Evolutionary conservation across 306 rosid genomes (phyloP).

Genomic region (Casuarina glauca): DNA sequence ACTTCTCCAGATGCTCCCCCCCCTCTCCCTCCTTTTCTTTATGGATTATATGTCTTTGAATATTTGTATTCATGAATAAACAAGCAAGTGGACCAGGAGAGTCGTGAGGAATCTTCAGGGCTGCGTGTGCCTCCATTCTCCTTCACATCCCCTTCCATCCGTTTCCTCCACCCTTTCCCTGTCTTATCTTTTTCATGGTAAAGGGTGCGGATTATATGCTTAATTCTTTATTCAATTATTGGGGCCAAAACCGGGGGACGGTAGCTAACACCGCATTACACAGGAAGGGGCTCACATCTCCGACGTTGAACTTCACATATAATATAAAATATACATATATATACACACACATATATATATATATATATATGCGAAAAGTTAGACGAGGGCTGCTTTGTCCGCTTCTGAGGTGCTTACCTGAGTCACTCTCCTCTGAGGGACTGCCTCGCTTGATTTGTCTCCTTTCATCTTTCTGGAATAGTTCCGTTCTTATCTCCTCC

Average conservation of each 20-base stretch:
- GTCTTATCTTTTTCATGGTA: neutral
- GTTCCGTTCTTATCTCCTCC: neutral
- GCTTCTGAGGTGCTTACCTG: neutral
- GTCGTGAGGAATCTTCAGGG: slow-evolving; percentile 28
- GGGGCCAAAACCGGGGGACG: neutral
- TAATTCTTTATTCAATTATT: slow-evolving; percentile 1
- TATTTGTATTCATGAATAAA: neutral
- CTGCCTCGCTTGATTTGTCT: neutral
- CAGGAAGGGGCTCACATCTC: neutral
- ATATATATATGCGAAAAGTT: neutral
- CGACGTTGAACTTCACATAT: neutral
- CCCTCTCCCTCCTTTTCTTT: neutral
- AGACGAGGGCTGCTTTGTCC: neutral
- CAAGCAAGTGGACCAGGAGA: slow-evolving; percentile 21
- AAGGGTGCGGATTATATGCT: neutral
- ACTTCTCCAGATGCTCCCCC: slow-evolving; percentile 2
- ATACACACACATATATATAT: no score
- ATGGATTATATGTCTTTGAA: neutral
- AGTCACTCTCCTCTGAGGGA: neutral
- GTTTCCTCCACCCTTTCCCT: neutral
- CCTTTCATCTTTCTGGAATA: neutral
- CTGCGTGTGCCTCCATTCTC: slow-evolving; percentile 16
- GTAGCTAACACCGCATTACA: neutral
- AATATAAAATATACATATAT: neutral
- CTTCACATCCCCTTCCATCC: neutral